Conservation (phyloP, 306 rosid genomes). For the Castanea sativa region DNA sequence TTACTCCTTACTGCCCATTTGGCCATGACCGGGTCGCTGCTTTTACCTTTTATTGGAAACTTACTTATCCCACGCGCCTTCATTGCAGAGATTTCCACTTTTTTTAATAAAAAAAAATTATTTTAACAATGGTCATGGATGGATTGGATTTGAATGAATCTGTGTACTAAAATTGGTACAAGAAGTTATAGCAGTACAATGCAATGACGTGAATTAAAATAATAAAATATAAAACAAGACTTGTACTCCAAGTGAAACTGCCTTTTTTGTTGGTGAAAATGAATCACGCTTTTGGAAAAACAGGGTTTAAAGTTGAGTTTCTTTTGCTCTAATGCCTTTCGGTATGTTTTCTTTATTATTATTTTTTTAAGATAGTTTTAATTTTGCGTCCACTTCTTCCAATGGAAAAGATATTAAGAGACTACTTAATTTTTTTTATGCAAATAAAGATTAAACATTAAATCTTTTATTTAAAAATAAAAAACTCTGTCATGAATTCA, state of each 20-base stretch:
- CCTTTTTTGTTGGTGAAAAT: background rate
- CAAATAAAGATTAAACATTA: accelerated
- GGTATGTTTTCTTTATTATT: no score
- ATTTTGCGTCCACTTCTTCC: no score
- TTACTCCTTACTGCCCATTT: conserved; percentile 38
- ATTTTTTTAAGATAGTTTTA: no score
- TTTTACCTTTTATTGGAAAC: conserved; percentile 26
- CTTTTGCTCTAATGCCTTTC: background rate
- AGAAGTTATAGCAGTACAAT: background rate
- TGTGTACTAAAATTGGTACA: background rate
- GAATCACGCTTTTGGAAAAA: background rate
- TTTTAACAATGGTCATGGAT: background rate
- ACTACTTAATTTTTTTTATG: no score
- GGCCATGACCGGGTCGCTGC: conserved; percentile 19
- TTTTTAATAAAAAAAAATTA: no score
- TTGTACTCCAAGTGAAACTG: background rate
- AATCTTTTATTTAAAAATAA: no score
- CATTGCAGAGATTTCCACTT: no score
- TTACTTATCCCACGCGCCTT: conserved; percentile 41
- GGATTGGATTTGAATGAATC: background rate
- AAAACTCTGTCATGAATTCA: no score
- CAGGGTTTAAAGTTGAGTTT: background rate
- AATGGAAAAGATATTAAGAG: no score
- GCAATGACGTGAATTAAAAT: no score
- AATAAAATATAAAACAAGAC: background rate